phyloP scores from a whole-genome alignment of 73 alveolate species.

The Paramecium sonneborni region DNA sequence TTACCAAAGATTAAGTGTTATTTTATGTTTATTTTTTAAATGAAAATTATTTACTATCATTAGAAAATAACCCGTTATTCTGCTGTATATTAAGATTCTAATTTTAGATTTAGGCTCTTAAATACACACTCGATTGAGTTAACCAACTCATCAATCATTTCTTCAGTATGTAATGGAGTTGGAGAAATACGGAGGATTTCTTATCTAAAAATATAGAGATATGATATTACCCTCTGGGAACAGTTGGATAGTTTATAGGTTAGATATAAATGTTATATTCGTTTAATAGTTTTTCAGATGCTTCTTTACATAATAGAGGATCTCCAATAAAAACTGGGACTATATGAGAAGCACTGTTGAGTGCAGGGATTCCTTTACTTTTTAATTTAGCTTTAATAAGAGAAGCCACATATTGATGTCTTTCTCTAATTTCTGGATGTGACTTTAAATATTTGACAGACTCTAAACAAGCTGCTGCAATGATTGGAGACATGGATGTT shows the following conservation, averaged over 20 bases:
- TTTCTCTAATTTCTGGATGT: conserved; percentile 68
- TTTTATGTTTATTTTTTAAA: not conserved
- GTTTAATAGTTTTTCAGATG: conserved; percentile 67
- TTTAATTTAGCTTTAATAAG: conserved; percentile 57
- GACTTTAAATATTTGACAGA: conserved; percentile 73
- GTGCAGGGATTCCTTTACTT: conserved; percentile 75
- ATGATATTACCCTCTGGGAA: conserved; percentile 71
- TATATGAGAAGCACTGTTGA: conserved; percentile 74
- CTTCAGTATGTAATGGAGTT: conserved; percentile 69
- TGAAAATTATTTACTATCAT: conserved; percentile 7
- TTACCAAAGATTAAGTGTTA: not conserved
- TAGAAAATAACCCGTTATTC: not conserved
- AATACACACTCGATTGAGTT: conserved; percentile 54
- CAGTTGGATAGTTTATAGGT: conserved; percentile 89
- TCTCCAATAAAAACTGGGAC: conserved; percentile 83
- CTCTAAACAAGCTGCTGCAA: conserved; percentile 75
- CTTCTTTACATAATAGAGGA: conserved; percentile 70
- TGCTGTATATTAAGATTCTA: not conserved
- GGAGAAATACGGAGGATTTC: conserved; percentile 72
- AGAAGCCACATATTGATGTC: conserved; percentile 62
- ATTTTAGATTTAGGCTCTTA: conserved; percentile 32
- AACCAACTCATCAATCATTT: conserved; percentile 62
- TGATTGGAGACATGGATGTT: conserved; percentile 82
- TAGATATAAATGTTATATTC: conserved; percentile 75
- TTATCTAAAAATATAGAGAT: not conserved